A percentile compares a stretch with the other conserved stretches of the same genome.
phyloP scores from a whole-genome alignment of 257 asterid species.

The Fraxinus quadrangulata region DNA sequence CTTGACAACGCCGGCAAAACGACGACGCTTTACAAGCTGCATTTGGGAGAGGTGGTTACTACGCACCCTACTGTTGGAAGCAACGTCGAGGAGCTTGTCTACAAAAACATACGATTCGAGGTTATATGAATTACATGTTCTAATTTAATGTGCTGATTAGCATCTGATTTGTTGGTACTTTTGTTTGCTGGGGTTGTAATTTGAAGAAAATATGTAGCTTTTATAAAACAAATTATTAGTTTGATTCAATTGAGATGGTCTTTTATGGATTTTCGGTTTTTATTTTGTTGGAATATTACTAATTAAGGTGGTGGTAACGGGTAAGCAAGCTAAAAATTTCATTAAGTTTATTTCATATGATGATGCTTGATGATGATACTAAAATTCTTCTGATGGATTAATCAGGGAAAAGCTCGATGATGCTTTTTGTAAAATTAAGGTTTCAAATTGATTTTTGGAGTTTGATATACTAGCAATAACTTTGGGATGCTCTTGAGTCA shows the following conservation, averaged over 20 bases:
- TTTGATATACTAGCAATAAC: neutral
- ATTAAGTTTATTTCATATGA: neutral
- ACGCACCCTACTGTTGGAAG: slow-evolving; percentile 99
- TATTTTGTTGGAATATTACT: neutral
- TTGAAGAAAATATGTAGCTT: neutral
- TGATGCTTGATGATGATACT: too few species aligned
- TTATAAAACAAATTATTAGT: neutral
- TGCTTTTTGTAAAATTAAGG: neutral
- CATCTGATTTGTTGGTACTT: neutral
- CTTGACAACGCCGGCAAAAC: slow-evolving; percentile 98
- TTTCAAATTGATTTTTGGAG: neutral
- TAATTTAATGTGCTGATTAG: neutral
- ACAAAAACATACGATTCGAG: slow-evolving; percentile 93
- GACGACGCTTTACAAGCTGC: slow-evolving; percentile 94
- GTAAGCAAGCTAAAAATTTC: neutral
- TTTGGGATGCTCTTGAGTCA: neutral
- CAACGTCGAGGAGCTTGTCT: slow-evolving; percentile 95
- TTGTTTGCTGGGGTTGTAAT: neutral
- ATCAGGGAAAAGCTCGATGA: neutral
- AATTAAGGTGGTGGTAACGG: too few species aligned
- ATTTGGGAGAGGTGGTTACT: slow-evolving; percentile 92
- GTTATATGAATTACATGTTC: slow-evolving; percentile 28
- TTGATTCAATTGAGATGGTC: neutral
- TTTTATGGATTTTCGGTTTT: neutral
- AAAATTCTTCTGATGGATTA: neutral